A percentile compares a stretch with the other conserved stretches of the same genome.
Conservation (phyloP, 2,329 filamentous ascomycete genomes). For the Harringtonia lauricola region DNA sequence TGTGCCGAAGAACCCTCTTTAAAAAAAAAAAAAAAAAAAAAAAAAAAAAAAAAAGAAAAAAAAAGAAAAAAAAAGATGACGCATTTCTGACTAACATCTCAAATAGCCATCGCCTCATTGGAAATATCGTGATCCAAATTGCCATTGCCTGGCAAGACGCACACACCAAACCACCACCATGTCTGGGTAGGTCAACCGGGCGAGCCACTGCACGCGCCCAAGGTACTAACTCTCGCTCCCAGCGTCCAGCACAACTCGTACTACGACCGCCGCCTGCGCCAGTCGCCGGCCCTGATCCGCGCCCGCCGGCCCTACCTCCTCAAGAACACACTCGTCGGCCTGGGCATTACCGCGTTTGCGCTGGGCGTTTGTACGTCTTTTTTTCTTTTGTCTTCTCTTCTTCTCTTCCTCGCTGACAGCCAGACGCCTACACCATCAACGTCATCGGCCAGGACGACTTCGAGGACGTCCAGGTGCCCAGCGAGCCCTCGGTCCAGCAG, state of each 20-base stretch:
- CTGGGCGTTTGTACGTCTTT: conserved; percentile 71
- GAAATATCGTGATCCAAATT: not conserved
- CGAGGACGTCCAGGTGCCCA: conserved; percentile 85
- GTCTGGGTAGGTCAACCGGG: conserved; percentile 7
- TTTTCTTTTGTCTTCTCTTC: not conserved
- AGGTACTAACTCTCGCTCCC: not conserved
- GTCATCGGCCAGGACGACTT: conserved; percentile 96
- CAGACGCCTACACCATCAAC: conserved; percentile 55
- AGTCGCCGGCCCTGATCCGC: conserved; percentile 80
- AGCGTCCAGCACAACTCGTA: conserved; percentile 55
- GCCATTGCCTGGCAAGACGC: no score
- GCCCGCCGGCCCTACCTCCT: conserved; percentile 84
- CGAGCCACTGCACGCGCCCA: not conserved
- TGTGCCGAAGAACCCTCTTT: not conserved
- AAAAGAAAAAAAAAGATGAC: no score
- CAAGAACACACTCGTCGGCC: conserved; percentile 75
- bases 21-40: not conserved
- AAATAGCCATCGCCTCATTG: no score
- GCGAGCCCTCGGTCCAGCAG: conserved; percentile 36
- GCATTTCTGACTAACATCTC: no score
- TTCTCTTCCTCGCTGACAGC: not conserved
- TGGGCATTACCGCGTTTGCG: conserved; percentile 65
- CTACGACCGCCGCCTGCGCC: conserved; percentile 80
- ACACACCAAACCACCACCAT: conserved; percentile 4
- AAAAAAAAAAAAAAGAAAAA: not conserved